Conservation (phyloP, 2,329 filamentous ascomycete species). For the Cladobotryum mycophilum region DNA sequence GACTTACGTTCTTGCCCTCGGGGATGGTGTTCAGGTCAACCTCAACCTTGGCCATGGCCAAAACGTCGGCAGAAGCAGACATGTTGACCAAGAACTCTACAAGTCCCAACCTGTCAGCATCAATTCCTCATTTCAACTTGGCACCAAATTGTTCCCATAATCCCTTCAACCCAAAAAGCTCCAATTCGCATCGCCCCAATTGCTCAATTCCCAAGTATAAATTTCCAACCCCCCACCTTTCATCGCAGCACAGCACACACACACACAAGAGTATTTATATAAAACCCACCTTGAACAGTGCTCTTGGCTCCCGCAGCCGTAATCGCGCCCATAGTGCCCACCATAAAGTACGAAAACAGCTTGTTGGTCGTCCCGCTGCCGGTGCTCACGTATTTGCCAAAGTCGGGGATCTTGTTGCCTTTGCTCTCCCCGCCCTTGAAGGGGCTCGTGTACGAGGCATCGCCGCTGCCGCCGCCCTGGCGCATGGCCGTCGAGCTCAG, state of each 20-base stretch:
- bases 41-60: slow-evolving; percentile 99
- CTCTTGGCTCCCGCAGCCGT: slow-evolving; percentile 93
- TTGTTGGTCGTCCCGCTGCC: slow-evolving; percentile 65
- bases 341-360: slow-evolving; percentile 97
- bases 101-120: slow-evolving; percentile 21
- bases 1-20: slow-evolving; percentile 95
- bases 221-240: not conserved
- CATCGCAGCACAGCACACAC: not conserved
- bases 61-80: slow-evolving; percentile 95
- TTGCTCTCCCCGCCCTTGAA: slow-evolving; percentile 54
- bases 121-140: slow-evolving; percentile 17
- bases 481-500: slow-evolving; percentile 50
- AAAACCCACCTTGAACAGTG: slow-evolving; percentile 84
- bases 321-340: slow-evolving; percentile 87
- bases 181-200: slow-evolving; percentile 2
- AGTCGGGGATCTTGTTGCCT: slow-evolving; percentile 74
- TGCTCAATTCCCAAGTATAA: not conserved
- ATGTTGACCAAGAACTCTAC: slow-evolving; percentile 99
- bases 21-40: slow-evolving; percentile 88
- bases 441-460: slow-evolving; percentile 52
- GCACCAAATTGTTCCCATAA: slow-evolving; percentile 18
- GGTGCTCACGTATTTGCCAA: slow-evolving; percentile 78
- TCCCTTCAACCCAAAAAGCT: not conserved
- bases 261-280: not conserved
- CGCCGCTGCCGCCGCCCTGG: slow-evolving; percentile 37